Evolutionary conservation across 345 rosid genomes (phyloP).

Genomic region (Moringa oleifera): DNA sequence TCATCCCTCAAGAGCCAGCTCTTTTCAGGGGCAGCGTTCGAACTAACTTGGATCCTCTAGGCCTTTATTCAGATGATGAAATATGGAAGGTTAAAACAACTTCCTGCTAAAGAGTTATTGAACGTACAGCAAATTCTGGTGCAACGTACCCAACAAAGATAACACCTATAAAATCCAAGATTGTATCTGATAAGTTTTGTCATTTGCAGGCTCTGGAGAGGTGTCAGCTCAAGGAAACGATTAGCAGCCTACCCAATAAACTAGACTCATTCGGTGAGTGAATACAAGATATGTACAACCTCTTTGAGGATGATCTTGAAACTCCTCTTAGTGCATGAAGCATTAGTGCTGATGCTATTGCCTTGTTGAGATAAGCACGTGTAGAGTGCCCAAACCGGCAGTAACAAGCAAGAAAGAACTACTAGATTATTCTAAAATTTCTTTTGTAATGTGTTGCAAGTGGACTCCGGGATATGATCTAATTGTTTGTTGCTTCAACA

Average conservation of each 20-base stretch:
- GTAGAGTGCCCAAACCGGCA: too few species aligned
- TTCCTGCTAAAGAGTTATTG: neutral
- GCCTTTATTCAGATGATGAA: slow-evolving; percentile 61
- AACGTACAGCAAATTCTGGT: neutral
- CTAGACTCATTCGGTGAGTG: slow-evolving; percentile 59
- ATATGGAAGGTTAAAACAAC: slow-evolving; percentile 65
- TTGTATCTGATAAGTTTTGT: slow-evolving; percentile 1
- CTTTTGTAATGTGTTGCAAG: too few species aligned
- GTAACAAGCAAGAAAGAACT: neutral
- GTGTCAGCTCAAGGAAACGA: slow-evolving; percentile 68
- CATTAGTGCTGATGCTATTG: too few species aligned
- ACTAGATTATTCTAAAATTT: too few species aligned
- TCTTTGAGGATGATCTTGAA: too few species aligned
- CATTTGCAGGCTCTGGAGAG: slow-evolving; percentile 53
- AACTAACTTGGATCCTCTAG: slow-evolving; percentile 79
- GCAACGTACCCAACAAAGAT: neutral
- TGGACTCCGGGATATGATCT: neutral
- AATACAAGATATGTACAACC: neutral
- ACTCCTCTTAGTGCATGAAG: too few species aligned
- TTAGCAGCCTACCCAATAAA: slow-evolving; percentile 50
- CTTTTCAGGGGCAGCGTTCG: slow-evolving; percentile 79
- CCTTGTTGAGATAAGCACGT: too few species aligned
- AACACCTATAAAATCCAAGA: neutral
- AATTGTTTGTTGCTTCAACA: slow-evolving; percentile 15
- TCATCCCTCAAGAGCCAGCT: slow-evolving; percentile 95